Conservation (phyloP, 2,329 filamentous ascomycete genomes). For the Exophiala sp. region DNA sequence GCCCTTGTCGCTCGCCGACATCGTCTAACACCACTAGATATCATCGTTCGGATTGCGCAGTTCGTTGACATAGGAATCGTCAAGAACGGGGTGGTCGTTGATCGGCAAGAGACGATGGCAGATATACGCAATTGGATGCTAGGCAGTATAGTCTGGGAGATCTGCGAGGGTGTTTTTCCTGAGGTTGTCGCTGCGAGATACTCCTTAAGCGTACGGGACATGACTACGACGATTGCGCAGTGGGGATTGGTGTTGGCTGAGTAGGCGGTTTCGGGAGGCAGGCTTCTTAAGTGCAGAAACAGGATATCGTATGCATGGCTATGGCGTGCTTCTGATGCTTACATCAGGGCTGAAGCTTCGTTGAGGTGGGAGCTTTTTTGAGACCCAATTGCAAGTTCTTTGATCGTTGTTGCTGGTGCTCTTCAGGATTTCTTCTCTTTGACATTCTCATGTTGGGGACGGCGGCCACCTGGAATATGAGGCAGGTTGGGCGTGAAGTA, state of each 20-base stretch:
- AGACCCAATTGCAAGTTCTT: too few species aligned
- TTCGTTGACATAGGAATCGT: background rate
- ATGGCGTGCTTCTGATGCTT: too few species aligned
- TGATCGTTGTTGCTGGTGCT: too few species aligned
- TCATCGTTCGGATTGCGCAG: background rate
- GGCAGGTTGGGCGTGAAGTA: too few species aligned
- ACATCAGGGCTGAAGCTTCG: too few species aligned
- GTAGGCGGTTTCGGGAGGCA: background rate
- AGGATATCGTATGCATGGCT: too few species aligned
- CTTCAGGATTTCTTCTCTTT: too few species aligned
- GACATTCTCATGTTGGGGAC: too few species aligned
- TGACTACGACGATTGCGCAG: background rate
- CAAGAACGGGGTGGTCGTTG: background rate
- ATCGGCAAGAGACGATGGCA: background rate
- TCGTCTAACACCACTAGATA: background rate
- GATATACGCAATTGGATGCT: background rate
- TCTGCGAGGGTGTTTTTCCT: slow-evolving; percentile 1
- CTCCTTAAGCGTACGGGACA: background rate
- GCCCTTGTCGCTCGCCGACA: background rate
- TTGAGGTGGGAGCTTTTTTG: too few species aligned
- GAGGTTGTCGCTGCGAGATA: background rate
- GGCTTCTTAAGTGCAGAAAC: background rate
- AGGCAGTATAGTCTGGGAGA: background rate
- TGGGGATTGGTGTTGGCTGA: background rate
- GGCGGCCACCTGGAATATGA: too few species aligned